Evolutionary conservation across 2,329 filamentous ascomycete genomes (phyloP).

Genomic region (Xenoacremonium recifei): DNA sequence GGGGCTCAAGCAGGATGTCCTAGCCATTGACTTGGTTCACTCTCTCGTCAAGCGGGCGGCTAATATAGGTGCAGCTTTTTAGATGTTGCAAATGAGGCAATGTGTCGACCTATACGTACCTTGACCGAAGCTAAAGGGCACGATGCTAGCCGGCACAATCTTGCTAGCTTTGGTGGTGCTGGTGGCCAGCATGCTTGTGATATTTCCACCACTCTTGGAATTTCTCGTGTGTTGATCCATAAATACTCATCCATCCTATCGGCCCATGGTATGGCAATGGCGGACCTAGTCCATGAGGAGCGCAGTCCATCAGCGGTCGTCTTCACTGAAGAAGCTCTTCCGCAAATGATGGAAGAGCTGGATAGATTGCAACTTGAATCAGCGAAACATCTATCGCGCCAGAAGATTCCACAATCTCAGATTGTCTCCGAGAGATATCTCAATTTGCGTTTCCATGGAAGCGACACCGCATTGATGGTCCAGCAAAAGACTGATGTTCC

Average conservation of each 20-base stretch:
- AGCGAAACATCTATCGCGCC: constrained; percentile 61
- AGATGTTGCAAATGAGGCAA: constrained; percentile 86
- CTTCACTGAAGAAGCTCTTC: constrained; percentile 53
- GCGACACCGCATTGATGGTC: constrained; percentile 86
- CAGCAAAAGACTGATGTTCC: constrained; percentile 66
- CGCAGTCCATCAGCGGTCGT: constrained; percentile 63
- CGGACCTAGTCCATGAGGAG: constrained; percentile 88
- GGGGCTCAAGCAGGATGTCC: too few species aligned
- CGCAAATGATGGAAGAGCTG: constrained; percentile 69
- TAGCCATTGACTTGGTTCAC: too few species aligned
- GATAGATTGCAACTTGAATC: constrained; percentile 73
- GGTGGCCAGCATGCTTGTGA: constrained; percentile 87
- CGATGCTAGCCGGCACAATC: constrained; percentile 79
- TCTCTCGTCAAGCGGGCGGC: too few species aligned
- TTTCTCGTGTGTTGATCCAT: constrained; percentile 80
- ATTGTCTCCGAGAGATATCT: constrained; percentile 87
- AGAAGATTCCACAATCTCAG: constrained; percentile 71
- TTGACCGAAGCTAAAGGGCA: constrained; percentile 88
- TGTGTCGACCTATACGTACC: constrained; percentile 84
- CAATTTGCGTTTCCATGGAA: constrained; percentile 87
- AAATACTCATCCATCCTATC: constrained; percentile 84
- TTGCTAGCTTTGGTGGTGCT: constrained; percentile 87
- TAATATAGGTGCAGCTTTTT: constrained; percentile 67
- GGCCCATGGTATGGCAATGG: constrained; percentile 86
- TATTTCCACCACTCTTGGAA: constrained; percentile 78